Evolutionary conservation across 2,329 filamentous ascomycete genomes (phyloP).

Genomic region (Orbilia ellipsospora): DNA sequence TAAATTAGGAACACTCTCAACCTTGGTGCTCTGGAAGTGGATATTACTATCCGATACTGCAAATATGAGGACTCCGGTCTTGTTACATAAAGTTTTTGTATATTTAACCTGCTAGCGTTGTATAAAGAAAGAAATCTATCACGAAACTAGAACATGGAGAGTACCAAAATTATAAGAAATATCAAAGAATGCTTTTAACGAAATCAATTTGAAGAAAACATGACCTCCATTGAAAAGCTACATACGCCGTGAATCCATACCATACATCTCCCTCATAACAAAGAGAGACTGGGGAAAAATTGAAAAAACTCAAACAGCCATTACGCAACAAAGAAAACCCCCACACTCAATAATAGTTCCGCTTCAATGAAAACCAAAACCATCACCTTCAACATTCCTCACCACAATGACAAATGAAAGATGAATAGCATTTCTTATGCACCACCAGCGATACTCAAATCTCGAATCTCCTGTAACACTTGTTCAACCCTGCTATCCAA

Average conservation of each 20-base stretch:
- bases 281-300: conserved; percentile 2
- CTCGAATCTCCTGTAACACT: conserved; percentile 94
- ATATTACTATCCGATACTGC: too few species aligned
- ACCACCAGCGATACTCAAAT: conserved; percentile 89
- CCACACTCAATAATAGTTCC: too few species aligned
- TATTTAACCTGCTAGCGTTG: conserved; percentile 25
- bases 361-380: too few species aligned
- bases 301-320: background rate
- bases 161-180: background rate
- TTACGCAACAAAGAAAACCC: background rate
- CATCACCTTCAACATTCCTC: background rate
- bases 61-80: too few species aligned
- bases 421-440: conserved; percentile 64
- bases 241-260: conserved; percentile 48
- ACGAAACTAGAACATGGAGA: background rate
- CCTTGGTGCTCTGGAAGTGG: too few species aligned
- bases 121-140: conserved; percentile 33
- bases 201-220: background rate
- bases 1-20: too few species aligned
- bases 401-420: conserved; percentile 2
- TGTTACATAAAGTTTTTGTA: conserved; percentile 26
- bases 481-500: conserved; percentile 92
- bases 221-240: conserved; percentile 27
- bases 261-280: conserved; percentile 7
- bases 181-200: background rate